Evolutionary conservation across 1,284 basidiomycete species (phyloP), one percentile per base, ranked within the genome.

Genomic region (Melampsora abietis-canadensis): DNA sequence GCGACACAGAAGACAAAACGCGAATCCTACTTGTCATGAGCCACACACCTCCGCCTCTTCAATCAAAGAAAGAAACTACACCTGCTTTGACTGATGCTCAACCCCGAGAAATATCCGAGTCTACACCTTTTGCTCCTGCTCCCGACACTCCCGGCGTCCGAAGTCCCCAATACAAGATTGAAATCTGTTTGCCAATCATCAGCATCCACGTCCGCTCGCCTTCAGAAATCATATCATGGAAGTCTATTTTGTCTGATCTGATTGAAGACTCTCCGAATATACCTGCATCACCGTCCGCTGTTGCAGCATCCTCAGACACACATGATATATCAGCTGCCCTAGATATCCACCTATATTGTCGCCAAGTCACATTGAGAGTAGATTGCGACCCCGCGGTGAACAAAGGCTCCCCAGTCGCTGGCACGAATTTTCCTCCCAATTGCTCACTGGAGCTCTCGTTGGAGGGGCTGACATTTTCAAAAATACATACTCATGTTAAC

Each of bases 151-250:
- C 54, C 4, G 8, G 12, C 47, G 10, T 15, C 5, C 59, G 46
- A 51, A 59, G 12, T 30, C 17, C 68, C 31, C 68, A 64, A 57
- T 34, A 63, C 27, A 62, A 73, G 31, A 31, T 73, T 19, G 47
- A 73, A 54, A 66, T 73, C 54, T 19, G 64, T 47, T 57, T 73
- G 24, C 70, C 70, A 15, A 47, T 46, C 7, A 19, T 73, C 6
- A n/a, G 17, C 63, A 51, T 60, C 63, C 24, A 24, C 51, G 65
- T 59, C 34, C 30, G 12, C 37, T 65, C 46, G 63, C 70, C 47
- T 31, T 73, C 47, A 60, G 34, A 37, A 19, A 57, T 57, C 21
- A 27, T 24, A 24, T 21, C n/a, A 30, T 57, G 54, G 19, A 57
- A 24, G 21, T 24, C 12, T 17, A 21, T 57, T 7, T 57, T 57